These are phyloP conservation scores for Mycena belliarum DNA, from an alignment of 768 basidiomycete species.

Conservation along the genomic window DNA sequence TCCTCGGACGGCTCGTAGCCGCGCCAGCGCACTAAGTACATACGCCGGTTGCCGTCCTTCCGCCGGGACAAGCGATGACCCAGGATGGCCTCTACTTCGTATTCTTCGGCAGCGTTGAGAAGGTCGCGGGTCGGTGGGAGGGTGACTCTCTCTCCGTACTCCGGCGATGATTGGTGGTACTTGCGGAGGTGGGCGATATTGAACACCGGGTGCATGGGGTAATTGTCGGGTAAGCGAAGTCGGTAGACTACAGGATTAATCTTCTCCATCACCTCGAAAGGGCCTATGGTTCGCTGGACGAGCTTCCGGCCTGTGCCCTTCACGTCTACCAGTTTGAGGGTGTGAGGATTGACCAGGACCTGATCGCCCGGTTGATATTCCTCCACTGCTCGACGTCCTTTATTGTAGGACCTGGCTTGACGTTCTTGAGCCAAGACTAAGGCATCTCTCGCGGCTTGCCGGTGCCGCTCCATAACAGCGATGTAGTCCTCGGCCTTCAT, in stretches of 20 bases:
- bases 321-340: conserved; percentile 16
- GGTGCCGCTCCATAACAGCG: neutral
- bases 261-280: conserved; percentile 20
- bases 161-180: conserved; percentile 19
- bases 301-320: too few species aligned
- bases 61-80: conserved; percentile 1
- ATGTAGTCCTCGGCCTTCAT: neutral
- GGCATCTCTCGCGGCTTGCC: conserved; percentile 12
- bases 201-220: conserved; percentile 28
- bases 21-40: conserved; percentile 3
- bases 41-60: conserved; percentile 11
- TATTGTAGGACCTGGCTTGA: conserved; percentile 7
- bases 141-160: conserved; percentile 14
- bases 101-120: conserved; percentile 18
- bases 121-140: conserved; percentile 22
- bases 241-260: conserved; percentile 25
- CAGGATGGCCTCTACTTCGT: conserved; percentile 22
- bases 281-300: neutral
- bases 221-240: conserved; percentile 25
- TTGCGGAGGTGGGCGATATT: conserved; percentile 26
- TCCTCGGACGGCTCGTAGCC: conserved; percentile 25
- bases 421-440: conserved; percentile 22
- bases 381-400: neutral
- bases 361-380: conserved; percentile 12
- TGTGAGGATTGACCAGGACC: conserved; percentile 22